Conservation (phyloP, 169 alveolate genomes). For the Cryptosporidium ryanae region DNA sequence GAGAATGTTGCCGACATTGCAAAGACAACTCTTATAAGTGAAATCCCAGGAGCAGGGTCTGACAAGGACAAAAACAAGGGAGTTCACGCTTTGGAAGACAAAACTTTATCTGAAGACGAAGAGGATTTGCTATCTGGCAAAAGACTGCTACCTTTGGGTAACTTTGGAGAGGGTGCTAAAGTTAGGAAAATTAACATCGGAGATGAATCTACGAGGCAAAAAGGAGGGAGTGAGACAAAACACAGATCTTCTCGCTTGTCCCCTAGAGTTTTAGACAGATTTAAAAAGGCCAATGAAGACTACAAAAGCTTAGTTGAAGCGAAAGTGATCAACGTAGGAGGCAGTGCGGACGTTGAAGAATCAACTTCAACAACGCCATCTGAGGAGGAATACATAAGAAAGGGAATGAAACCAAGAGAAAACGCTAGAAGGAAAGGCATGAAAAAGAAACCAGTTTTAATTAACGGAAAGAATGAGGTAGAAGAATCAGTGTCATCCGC, state of each 20-base stretch:
- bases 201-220: background rate
- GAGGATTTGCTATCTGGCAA: background rate
- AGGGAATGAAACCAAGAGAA: conserved; percentile 64
- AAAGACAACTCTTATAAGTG: conserved; percentile 15
- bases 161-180: conserved; percentile 24
- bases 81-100: too few species aligned
- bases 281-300: conserved; percentile 20
- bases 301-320: conserved; percentile 10
- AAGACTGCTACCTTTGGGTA: conserved; percentile 45
- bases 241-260: background rate
- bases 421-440: conserved; percentile 1
- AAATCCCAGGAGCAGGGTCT: conserved; percentile 3
- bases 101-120: background rate
- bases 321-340: background rate
- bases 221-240: too few species aligned
- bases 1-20: conserved; percentile 50
- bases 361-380: background rate
- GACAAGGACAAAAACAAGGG: background rate
- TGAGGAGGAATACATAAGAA: conserved; percentile 10
- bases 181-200: conserved; percentile 26
- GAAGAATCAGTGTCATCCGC: background rate
- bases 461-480: background rate
- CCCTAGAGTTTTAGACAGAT: background rate
- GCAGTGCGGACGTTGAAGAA: conserved; percentile 8
- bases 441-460: background rate